Percentiles rank a stretch among this genome's conserved stretches.
Conservation (phyloP, 371 early-diverging fungal genomes). For the Capillidium heterosporum region DNA sequence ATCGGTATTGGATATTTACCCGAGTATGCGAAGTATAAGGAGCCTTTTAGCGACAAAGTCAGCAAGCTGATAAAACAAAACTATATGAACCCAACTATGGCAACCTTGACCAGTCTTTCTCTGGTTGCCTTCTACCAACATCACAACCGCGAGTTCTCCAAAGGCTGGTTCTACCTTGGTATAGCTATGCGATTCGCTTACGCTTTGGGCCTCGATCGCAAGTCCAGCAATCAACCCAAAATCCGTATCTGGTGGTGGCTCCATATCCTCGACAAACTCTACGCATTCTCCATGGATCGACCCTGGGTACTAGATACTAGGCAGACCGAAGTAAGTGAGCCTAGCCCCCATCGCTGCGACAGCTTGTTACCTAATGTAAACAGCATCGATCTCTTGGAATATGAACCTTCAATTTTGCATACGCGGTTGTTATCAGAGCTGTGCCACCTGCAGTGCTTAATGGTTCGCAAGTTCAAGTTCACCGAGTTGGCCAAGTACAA, state of each 20-base stretch:
- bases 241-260: background rate
- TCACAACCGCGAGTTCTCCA: background rate
- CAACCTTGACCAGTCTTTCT: background rate
- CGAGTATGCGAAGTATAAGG: background rate
- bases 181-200: background rate
- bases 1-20: background rate
- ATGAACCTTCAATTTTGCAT: background rate
- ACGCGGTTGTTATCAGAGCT: background rate
- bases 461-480: background rate
- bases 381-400: background rate
- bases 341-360: background rate
- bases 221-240: too few species aligned
- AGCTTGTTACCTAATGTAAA: too few species aligned
- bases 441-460: background rate
- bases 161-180: background rate
- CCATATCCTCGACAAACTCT: background rate
- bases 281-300: background rate
- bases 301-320: background rate
- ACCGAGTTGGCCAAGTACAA: background rate
- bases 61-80: background rate
- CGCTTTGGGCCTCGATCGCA: background rate
- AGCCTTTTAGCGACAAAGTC: background rate
- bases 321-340: background rate
- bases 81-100: background rate
- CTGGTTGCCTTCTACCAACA: background rate